Base-by-base conservation (phyloP, 2,329 filamentous ascomycete genomes). In the Trichoderma arundinaceum region DNA sequence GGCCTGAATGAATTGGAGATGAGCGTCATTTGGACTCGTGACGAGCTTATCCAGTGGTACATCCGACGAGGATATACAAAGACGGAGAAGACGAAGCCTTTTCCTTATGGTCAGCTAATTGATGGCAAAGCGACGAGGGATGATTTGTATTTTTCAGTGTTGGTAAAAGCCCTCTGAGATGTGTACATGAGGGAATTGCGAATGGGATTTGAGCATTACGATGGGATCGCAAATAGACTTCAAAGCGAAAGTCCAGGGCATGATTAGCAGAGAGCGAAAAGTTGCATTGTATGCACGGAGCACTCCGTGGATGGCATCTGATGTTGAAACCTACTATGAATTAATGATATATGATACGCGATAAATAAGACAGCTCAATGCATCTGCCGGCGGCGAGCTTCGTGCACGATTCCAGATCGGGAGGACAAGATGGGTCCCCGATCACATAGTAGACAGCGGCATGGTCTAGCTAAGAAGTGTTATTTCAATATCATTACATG, bases 41-140 rank as follows among this genome's bases (percentile, higher is more conserved):
- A 73, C 0, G 81, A 83, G 71, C 71, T 84, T 51, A 78, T 84
- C 52, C 70, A 73, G 17, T 84, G 80, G 78, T 84, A 84, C 64
- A 52, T 75, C 7, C 72, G 81, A 5, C 70, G 79, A 22, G 82
- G 82, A 0, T 84, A 83, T 60, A 39, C 22, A 17, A 69, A 66
- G 60, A 81, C 79, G 4, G 79, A 77, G 6, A 74, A 78, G 72
- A 78, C 69, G 66, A 71, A 67, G 62, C 77, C 78, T 4, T 84
- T 84, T 54, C 82, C 82, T 0, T 81, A 80, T 46, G 72, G 70
- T 0, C 58, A 77, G 2, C 72, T 80, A n/a, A 72, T 72, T 2
- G 77, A 76, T 39, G 78, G 77, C 0, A 70, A 66, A 66, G 76
- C 75, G 1, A 60, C 82, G 68, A 71, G 77, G 61, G 78, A 83